phyloP scores from a whole-genome alignment of 306 rosid species.

The Pueraria montana region DNA sequence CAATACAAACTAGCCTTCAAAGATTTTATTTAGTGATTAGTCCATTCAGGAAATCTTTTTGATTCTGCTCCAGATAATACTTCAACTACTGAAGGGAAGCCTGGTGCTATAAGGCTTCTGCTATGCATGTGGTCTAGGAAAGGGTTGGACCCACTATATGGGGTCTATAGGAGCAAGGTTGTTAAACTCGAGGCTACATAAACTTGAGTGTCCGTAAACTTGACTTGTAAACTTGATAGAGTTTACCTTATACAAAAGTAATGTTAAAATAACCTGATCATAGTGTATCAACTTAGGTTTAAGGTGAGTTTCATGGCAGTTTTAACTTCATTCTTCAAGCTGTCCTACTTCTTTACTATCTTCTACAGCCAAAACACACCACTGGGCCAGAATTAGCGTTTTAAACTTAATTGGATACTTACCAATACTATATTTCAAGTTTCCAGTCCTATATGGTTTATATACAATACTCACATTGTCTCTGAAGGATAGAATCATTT shows the following conservation, averaged over 20 bases:
- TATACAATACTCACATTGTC: neutral
- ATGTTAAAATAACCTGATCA: neutral
- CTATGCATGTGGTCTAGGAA: neutral
- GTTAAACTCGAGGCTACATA: neutral
- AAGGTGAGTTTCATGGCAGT: neutral
- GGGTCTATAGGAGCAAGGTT: conserved; percentile 3
- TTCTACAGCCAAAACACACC: too few species aligned
- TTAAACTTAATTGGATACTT: neutral
- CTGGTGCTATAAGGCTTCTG: conserved; percentile 10
- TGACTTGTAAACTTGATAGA: neutral
- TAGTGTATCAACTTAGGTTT: neutral
- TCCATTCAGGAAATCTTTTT: conserved; percentile 17
- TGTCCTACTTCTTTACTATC: neutral
- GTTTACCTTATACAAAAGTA: neutral
- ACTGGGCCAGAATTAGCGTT: neutral
- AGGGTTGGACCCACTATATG: conserved; percentile 4
- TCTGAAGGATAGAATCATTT: too few species aligned
- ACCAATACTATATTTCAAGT: neutral
- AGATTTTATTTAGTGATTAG: neutral
- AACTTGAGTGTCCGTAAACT: neutral
- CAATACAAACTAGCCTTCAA: neutral
- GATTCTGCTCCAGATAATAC: conserved; percentile 18
- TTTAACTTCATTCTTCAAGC: neutral
- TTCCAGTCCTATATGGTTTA: neutral
- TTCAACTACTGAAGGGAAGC: conserved; percentile 9